Base-by-base conservation (phyloP, 2,329 filamentous ascomycete species). In the Periconia digitata region DNA sequence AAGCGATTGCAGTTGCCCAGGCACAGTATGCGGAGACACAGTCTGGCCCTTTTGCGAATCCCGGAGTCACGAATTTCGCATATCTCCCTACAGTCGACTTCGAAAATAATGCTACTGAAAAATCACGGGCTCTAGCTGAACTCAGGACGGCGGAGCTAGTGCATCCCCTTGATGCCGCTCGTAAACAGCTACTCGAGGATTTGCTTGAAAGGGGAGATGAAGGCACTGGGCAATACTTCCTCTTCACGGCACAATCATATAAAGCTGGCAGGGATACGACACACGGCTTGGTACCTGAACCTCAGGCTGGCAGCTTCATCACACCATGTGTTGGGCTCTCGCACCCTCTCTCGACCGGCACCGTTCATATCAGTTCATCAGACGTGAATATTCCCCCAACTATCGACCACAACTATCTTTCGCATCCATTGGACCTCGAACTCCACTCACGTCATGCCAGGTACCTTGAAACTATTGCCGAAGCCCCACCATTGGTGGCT, bases 381-480 rank as follows among this genome's bases (percentile, higher is more conserved):
- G 59, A 73, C 40, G 58, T 66, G 0, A 48, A 53, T 1, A 63
- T 49, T 2, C 51, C 63, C 12, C 74, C 75, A 0, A 35, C 51
- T 1, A 72, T 77, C 40, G 71, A 78, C 51, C 68, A 71, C 0
- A 60, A 62, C 12, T 75, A 74, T 22, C 59, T 77, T 17, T 64
- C 66, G 6, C 70, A 78, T 44, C 71, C 74, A 0, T 27, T 27
- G 8, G 76, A 78, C 50, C 47, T 74, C 8, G 68, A 75, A 29
- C 44, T 77, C 10, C 62, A 71, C 1, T 66, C 69, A 1, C 61
- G 67, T 6, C 64, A 69, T 32, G 51, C 65, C 5, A 61, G 63
- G 10, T 70, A 64, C 45, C 53, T 71, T 8, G 66, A 74, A 3
- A 66, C 50, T 2, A 58, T 75, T 23, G 61, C 63, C 3, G 46